These are phyloP conservation scores for Acacia pycnantha DNA, from an alignment of 331 rosid genomes.

Conservation along the genomic window DNA sequence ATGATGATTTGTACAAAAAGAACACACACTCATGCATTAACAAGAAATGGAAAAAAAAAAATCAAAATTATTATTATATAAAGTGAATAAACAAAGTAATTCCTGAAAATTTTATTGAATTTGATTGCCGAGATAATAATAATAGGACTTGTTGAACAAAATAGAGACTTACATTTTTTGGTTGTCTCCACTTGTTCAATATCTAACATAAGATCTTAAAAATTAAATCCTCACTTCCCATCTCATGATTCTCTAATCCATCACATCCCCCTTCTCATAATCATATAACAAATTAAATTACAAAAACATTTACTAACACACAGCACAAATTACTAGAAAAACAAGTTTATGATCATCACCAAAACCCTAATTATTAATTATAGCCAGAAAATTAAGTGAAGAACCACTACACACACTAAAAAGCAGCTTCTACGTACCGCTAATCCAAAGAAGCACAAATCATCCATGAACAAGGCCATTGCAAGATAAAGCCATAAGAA, in stretches of 20 bases:
- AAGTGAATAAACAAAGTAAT: background rate
- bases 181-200: constrained; percentile 39
- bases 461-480: constrained; percentile 73
- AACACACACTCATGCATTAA: background rate
- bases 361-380: background rate
- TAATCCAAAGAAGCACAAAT: too few species aligned
- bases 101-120: constrained; percentile 18
- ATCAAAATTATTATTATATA: background rate
- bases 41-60: background rate
- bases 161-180: constrained; percentile 29
- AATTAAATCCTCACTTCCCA: background rate
- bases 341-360: background rate
- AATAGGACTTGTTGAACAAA: constrained; percentile 9
- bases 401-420: background rate
- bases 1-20: too few species aligned
- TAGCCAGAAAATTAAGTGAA: background rate
- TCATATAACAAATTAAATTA: background rate
- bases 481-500: constrained; percentile 79
- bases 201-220: constrained; percentile 16
- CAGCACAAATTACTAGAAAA: background rate
- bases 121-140: constrained; percentile 9
- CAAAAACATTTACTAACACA: background rate
- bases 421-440: too few species aligned
- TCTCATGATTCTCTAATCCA: background rate
- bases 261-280: background rate